Conservation (phyloP, 2,329 filamentous ascomycete species). For the Niveomyces coronatus region DNA sequence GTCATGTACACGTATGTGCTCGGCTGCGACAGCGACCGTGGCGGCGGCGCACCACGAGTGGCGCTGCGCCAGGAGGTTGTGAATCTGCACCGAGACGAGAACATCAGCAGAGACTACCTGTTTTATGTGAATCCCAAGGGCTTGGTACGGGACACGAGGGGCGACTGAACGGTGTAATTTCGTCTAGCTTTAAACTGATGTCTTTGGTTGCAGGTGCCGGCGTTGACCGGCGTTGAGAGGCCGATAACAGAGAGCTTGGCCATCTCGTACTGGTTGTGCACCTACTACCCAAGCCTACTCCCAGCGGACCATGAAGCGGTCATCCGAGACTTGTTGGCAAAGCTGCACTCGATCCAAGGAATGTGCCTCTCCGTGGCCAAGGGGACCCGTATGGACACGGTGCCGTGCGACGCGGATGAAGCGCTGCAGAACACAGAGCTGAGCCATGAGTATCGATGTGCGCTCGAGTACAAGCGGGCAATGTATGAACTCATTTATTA, state of each 20-base stretch:
- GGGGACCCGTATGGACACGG: not conserved
- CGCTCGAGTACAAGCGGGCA: constrained; percentile 4
- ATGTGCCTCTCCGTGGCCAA: not conserved
- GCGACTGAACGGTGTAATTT: not conserved
- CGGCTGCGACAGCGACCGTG: not conserved
- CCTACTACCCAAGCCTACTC: not conserved
- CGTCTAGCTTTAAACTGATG: not conserved
- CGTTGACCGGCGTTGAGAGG: not conserved
- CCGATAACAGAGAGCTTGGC: constrained; percentile 5
- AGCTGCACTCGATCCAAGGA: constrained; percentile 3
- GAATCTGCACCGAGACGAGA: constrained; percentile 8
- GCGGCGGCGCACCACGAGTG: not conserved
- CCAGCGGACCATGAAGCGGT: not conserved
- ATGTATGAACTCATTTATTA: constrained; percentile 1
- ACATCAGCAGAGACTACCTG: constrained; percentile 3
- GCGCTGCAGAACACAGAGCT: not conserved
- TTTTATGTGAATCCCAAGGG: constrained; percentile 2
- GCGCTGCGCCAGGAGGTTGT: not conserved
- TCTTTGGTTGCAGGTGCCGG: constrained; percentile 1
- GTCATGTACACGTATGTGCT: constrained; percentile 5
- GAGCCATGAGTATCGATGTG: not conserved
- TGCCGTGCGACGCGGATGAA: constrained; percentile 6
- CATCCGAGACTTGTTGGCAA: not conserved
- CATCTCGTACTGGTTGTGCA: constrained; percentile 7
- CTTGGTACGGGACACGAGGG: not conserved